Evolutionary conservation across 495 filamentous ascomycete species (phyloP).

Genomic region (Neurospora sp.): DNA sequence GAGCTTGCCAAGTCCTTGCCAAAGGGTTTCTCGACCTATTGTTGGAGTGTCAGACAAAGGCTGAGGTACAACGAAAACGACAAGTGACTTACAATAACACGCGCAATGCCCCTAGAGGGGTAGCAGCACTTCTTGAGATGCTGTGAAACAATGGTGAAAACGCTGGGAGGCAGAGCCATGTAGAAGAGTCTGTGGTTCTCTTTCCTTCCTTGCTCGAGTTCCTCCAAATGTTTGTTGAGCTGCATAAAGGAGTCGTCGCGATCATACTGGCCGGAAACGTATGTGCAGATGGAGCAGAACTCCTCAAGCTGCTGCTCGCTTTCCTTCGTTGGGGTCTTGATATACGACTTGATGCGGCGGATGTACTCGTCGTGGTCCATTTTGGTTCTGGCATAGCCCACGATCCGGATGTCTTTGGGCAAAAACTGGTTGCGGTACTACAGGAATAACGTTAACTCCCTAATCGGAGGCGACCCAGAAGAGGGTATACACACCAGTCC

Average conservation of each 20-base stretch:
- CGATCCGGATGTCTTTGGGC: conserved; percentile 91
- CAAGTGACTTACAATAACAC: conserved; percentile 67
- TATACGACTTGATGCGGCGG: conserved; percentile 89
- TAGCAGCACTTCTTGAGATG: conserved; percentile 97
- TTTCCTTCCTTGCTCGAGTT: conserved; percentile 70
- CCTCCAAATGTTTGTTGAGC: conserved; percentile 80
- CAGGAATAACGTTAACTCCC: conserved; percentile 17
- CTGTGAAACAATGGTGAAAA: conserved; percentile 95
- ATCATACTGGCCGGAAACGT: conserved; percentile 95
- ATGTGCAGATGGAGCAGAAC: conserved; percentile 81
- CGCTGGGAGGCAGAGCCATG: conserved; percentile 96
- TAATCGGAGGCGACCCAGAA: not conserved
- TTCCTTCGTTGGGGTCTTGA: conserved; percentile 97
- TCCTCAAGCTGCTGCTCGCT: conserved; percentile 88
- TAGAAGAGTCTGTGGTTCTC: conserved; percentile 94
- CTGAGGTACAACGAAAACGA: not conserved
- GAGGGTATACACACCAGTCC: conserved; percentile 66
- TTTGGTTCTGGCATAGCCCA: conserved; percentile 98
- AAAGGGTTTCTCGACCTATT: conserved; percentile 96
- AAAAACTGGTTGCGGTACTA: conserved; percentile 98
- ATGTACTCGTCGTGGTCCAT: conserved; percentile 97
- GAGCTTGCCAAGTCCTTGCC: conserved; percentile 94
- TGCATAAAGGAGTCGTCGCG: conserved; percentile 88
- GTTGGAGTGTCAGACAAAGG: conserved; percentile 3
- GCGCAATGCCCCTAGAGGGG: conserved; percentile 74